Evolutionary conservation across 371 early-diverging fungal genomes (phyloP).

Genomic region (Capillidium heterosporum): DNA sequence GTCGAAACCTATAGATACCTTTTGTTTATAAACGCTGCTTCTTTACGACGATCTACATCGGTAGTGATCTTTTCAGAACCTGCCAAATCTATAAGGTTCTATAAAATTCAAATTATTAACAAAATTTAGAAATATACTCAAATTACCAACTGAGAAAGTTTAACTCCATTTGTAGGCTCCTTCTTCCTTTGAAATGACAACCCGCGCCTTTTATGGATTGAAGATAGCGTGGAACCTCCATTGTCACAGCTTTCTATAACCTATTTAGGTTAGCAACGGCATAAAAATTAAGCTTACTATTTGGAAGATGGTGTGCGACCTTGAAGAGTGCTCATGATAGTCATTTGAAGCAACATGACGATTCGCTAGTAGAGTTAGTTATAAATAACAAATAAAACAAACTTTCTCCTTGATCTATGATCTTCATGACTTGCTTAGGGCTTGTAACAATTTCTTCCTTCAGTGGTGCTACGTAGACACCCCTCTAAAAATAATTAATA

Average conservation of each 20-base stretch:
- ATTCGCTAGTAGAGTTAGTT: constrained; percentile 21
- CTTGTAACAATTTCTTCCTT: constrained; percentile 80
- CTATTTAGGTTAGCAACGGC: constrained; percentile 7
- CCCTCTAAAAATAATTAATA: constrained; percentile 26
- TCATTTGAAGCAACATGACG: constrained; percentile 67
- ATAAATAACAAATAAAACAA: constrained; percentile 3
- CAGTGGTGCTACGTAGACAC: constrained; percentile 70
- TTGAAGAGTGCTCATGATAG: constrained; percentile 68
- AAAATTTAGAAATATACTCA: neutral
- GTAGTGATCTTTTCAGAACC: constrained; percentile 81
- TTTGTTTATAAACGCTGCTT: constrained; percentile 89
- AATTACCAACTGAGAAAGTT: constrained; percentile 39
- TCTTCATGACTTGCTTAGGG: constrained; percentile 53
- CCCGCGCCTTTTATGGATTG: constrained; percentile 16
- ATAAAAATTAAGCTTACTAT: constrained; percentile 26
- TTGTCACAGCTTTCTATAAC: constrained; percentile 33
- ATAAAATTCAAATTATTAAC: constrained; percentile 5
- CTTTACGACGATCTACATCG: constrained; percentile 61
- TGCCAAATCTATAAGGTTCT: constrained; percentile 84
- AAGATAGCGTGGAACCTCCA: constrained; percentile 11
- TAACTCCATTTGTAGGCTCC: constrained; percentile 35
- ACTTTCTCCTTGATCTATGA: constrained; percentile 65
- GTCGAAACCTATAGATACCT: constrained; percentile 12
- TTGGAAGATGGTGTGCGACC: constrained; percentile 83
- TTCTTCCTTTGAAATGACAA: constrained; percentile 10